A percentile compares a stretch with the other conserved stretches of the same genome.
These are phyloP conservation scores for Paracamarosporium sp. DNA, from an alignment of 2,329 filamentous ascomycete species.

Conservation along the genomic window DNA sequence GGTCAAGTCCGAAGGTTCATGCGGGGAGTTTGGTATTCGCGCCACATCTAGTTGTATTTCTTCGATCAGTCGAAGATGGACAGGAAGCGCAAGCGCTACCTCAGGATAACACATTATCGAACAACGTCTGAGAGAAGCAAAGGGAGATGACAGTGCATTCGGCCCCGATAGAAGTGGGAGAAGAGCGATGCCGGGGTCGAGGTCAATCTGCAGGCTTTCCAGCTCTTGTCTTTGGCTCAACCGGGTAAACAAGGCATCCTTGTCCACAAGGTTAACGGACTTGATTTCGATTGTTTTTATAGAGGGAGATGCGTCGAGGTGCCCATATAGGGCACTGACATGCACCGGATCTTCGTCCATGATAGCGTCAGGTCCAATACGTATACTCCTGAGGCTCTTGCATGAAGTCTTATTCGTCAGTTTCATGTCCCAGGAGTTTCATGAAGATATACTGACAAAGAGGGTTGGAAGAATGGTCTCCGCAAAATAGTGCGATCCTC, in stretches of 20 bases:
- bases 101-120: conserved; percentile 42
- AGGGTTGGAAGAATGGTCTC: conserved; percentile 30
- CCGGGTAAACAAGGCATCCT: conserved; percentile 34
- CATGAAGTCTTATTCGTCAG: conserved; percentile 20
- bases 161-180: conserved; percentile 29
- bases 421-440: neutral
- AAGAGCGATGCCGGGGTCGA: conserved; percentile 35
- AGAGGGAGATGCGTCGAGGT: conserved; percentile 25
- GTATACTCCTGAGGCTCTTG: conserved; percentile 30
- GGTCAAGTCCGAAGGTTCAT: conserved; percentile 21
- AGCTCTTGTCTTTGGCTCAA: conserved; percentile 32
- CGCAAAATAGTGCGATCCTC: conserved; percentile 28
- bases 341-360: conserved; percentile 27
- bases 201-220: conserved; percentile 36
- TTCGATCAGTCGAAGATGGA: conserved; percentile 28
- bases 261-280: conserved; percentile 27
- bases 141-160: conserved; percentile 19
- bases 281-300: conserved; percentile 34
- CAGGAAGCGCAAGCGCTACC: conserved; percentile 33
- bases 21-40: conserved; percentile 25
- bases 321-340: conserved; percentile 23
- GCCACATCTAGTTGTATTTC: conserved; percentile 38
- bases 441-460: conserved; percentile 18
- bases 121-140: conserved; percentile 29
- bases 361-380: conserved; percentile 31